phyloP scores from a whole-genome alignment of 75 land plant genomes.

The Sequoiadendron giganteum region DNA sequence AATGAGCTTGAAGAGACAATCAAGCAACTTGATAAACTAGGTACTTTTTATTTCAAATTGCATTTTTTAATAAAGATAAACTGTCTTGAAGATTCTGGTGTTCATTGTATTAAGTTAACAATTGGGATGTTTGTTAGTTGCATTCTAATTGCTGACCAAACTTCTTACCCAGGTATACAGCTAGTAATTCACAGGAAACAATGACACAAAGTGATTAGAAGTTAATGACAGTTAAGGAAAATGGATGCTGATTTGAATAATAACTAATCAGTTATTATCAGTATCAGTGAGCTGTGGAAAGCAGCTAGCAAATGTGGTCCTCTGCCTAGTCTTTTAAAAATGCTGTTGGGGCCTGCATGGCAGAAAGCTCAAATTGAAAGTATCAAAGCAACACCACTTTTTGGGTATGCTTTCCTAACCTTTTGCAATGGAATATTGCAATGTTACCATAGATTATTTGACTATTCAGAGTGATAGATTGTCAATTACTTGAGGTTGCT shows the following conservation, averaged over 20 bases:
- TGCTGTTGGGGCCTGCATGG: background rate
- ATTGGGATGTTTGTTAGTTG: background rate
- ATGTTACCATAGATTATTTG: background rate
- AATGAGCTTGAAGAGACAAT: constrained; percentile 8
- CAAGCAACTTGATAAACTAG: constrained; percentile 2
- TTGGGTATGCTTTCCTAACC: background rate
- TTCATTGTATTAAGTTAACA: background rate
- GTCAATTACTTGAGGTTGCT: constrained; percentile 2
- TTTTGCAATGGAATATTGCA: background rate
- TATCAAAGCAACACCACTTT: background rate
- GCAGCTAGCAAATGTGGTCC: background rate
- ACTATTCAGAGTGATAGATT: background rate
- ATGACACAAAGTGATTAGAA: background rate
- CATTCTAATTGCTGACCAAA: background rate
- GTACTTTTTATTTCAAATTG: constrained; percentile 1
- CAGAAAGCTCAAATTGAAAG: background rate
- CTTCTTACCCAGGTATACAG: constrained; percentile 5
- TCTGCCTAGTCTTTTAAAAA: background rate
- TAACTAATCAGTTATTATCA: background rate
- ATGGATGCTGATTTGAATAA: constrained; percentile 4
- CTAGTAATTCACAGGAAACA: constrained; percentile 6
- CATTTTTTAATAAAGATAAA: background rate
- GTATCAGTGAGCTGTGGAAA: background rate
- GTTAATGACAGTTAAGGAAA: background rate
- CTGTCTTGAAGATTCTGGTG: background rate